Evolutionary conservation across 2,329 filamentous ascomycete genomes (phyloP), one percentile per base, ranked within the genome.

Genomic region (Ilyonectria destructans): DNA sequence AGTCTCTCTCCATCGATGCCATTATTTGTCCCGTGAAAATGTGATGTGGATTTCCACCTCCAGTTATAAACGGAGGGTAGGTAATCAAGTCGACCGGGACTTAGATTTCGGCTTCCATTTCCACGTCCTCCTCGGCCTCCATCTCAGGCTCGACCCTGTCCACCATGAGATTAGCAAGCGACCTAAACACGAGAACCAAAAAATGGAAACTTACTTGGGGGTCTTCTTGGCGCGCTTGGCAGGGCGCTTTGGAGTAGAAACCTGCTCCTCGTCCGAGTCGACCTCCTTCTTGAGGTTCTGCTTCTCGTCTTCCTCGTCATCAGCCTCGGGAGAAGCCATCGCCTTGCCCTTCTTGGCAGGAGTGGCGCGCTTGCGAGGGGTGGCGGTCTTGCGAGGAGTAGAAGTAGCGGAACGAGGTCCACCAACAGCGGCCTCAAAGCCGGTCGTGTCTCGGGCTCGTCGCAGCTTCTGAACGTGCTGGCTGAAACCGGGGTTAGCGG

Each of bases 401-500:
- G 60, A 19, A 2, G 69, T 77, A 15, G 58, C 57, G 1, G 73
- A 65, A 13, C 58, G 23, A 17, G 65, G 26, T 8, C 59, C 63
- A 19, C 68, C 68, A 7, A 70, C 62, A 9, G 71, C 71, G 17
- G 70, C 73, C 35, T 75, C 51, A 21, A 78, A 69, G 8, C 62
- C 73, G 13, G 68, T 46, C 6, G 74, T 75, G n/a, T 81, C 80
- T 6, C 80, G 78, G 43, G 69, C 77, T 67, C 77, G 79, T 67
- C 82, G 82, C 4, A 86, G 79, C 70, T 85, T 86, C 69, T 84
- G 82, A 8, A 86, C 80, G 37, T 86, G 84, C 72, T 86, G 84
- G 52, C 84, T 86, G 56, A 59, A 60, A 31, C 40, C 23, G 2
- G n/a, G 45, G 65, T 77, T 71, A 76, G 68, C 51, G 10, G 60